Percentiles rank a stretch among this genome's conserved stretches.
Conservation (phyloP, 495 filamentous ascomycete genomes). For the Aspergillus affinis region DNA sequence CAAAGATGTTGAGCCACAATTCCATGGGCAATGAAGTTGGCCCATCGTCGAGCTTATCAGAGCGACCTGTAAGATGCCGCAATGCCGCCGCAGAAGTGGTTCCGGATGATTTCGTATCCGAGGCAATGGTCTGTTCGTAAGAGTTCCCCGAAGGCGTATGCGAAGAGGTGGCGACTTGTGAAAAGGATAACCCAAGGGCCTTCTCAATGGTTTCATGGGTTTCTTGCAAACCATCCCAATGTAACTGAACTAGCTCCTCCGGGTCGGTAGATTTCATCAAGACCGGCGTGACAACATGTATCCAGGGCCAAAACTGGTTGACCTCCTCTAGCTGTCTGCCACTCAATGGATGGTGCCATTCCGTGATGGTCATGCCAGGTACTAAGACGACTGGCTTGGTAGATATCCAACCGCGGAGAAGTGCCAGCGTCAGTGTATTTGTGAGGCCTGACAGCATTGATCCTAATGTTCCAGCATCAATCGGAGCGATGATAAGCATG, state of each 20-base stretch:
- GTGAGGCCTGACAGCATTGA: constrained; percentile 81
- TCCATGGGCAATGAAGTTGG: constrained; percentile 65
- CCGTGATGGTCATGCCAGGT: constrained; percentile 75
- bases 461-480: constrained; percentile 75
- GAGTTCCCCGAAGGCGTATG: constrained; percentile 35
- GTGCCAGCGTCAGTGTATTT: constrained; percentile 69
- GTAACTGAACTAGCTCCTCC: constrained; percentile 47
- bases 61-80: constrained; percentile 37
- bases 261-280: constrained; percentile 67
- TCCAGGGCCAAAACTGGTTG: constrained; percentile 77
- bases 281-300: constrained; percentile 67
- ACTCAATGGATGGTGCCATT: constrained; percentile 86
- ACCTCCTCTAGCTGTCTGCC: constrained; percentile 80
- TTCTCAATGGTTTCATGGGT: constrained; percentile 66
- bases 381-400: constrained; percentile 79
- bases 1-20: constrained; percentile 84
- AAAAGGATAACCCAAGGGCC: constrained; percentile 28
- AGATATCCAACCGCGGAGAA: constrained; percentile 79
- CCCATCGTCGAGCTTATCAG: constrained; percentile 23
- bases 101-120: constrained; percentile 51
- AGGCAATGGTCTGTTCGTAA: neutral
- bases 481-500: constrained; percentile 76
- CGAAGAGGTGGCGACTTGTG: neutral
- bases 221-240: constrained; percentile 68
- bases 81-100: constrained; percentile 58